Base-by-base conservation (phyloP, 768 basidiomycete genomes). In the Ramaria sp. region DNA sequence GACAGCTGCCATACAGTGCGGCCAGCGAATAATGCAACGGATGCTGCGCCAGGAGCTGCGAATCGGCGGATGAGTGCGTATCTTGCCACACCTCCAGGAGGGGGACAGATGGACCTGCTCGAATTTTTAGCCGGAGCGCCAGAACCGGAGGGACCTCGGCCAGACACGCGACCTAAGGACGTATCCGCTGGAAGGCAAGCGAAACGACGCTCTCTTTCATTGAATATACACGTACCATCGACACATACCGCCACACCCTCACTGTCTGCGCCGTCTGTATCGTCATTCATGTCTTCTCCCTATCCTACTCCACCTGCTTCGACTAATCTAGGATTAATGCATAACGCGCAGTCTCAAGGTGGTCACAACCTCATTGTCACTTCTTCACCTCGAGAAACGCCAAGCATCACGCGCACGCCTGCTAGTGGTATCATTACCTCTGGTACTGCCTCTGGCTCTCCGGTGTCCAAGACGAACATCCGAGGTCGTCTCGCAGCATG, bases 1-100 rank as follows among this genome's bases (percentile, higher is more conserved):
- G 65, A 65, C 37, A 84, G 86, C 63, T 82, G 84, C 65, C 78
- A 79, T 60, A 89, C 87, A 19, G 79, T 87, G 56, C 78, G 86
- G 31, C 79, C 82, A 37, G 65, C 68, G 15, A 73, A 79, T 12
- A 70, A 73, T 33, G 63, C 67, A 3, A 63, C 71, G 13, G 75
- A 74, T 39, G 67, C 66, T 34, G 77, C 76, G 27, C 72, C 83
- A 2, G 82, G 87, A 3, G 83, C 84, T 9, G 70, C 74, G 37
- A 79, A 76, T 66, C 84, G 80, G 67, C 78, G 88, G 27, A 70
- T 83, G 41, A 88, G 86, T 63, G 47, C 55, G 4, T 48, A 57
- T 39, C 34, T 50, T 15, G 55, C 45, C 20, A 38, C 19, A 22
- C 31, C 17, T 5, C 22, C 34, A 17, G 34, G 34, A 24, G 46